Evolutionary conservation across 2,329 filamentous ascomycete species (phyloP).

Genomic region (Bipolaris oryzae): DNA sequence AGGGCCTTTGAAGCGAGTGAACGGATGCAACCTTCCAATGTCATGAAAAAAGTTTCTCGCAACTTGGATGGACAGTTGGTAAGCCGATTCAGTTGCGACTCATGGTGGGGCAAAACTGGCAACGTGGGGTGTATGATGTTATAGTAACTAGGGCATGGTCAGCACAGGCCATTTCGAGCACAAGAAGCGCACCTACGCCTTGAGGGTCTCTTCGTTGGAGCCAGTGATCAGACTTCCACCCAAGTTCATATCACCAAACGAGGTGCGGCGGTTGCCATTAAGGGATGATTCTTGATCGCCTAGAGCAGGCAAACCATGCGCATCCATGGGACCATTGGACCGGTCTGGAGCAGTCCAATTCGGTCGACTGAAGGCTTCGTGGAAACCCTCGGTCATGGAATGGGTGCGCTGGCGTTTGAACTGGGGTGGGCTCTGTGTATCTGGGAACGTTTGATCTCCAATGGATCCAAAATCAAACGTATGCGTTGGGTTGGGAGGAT

Average conservation of each 20-base stretch:
- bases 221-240: conserved; percentile 44
- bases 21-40: conserved; percentile 43
- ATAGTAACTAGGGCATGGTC: conserved; percentile 39
- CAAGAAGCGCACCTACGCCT: conserved; percentile 35
- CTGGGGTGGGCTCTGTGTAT: conserved; percentile 40
- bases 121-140: conserved; percentile 45
- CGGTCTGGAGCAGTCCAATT: conserved; percentile 46
- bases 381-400: conserved; percentile 47
- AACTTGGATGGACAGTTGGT: conserved; percentile 44
- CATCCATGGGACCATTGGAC: conserved; percentile 37
- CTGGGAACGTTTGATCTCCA: conserved; percentile 38
- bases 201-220: conserved; percentile 43
- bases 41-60: conserved; percentile 45
- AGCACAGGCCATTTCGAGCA: conserved; percentile 7
- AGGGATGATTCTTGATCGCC: conserved; percentile 38
- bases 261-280: conserved; percentile 44
- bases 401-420: conserved; percentile 47
- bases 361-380: conserved; percentile 40
- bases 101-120: conserved; percentile 43
- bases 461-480: conserved; percentile 40
- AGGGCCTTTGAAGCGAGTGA: conserved; percentile 39
- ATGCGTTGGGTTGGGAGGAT: conserved; percentile 32
- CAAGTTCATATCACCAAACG: conserved; percentile 44
- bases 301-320: conserved; percentile 26
- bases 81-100: conserved; percentile 41